phyloP scores from a whole-genome alignment of 2,329 filamentous ascomycete species.

The Phyllosticta paracitricarpa region DNA sequence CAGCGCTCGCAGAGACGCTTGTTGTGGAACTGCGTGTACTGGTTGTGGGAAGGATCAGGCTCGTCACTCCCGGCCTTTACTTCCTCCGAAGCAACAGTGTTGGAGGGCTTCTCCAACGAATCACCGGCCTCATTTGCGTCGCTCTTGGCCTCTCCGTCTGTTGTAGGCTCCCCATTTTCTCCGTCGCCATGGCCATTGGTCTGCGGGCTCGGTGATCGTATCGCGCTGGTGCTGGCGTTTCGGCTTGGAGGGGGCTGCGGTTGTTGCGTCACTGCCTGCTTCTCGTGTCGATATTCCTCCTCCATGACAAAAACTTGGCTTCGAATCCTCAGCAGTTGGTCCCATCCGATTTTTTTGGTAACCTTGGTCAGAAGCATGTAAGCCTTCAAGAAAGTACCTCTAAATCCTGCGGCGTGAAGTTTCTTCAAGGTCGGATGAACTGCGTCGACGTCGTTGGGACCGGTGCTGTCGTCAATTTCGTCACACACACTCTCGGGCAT shows the following conservation, averaged over 20 bases:
- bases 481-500: conserved; percentile 83
- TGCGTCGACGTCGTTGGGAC: conserved; percentile 67
- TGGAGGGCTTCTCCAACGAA: conserved; percentile 66
- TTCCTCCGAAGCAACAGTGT: conserved; percentile 66
- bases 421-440: conserved; percentile 80
- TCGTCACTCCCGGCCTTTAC: conserved; percentile 67
- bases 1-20: conserved; percentile 95
- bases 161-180: conserved; percentile 23
- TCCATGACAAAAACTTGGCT: conserved; percentile 99
- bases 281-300: conserved; percentile 90
- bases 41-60: conserved; percentile 51
- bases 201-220: conserved; percentile 53
- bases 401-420: conserved; percentile 79
- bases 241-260: conserved; percentile 40
- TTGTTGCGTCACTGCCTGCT: conserved; percentile 43
- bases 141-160: conserved; percentile 19
- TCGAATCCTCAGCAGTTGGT: conserved; percentile 84
- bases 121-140: conserved; percentile 20
- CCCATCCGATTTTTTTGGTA: conserved; percentile 95
- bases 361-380: conserved; percentile 93
- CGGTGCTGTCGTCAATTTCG: conserved; percentile 86
- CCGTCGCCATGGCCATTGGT: conserved; percentile 33
- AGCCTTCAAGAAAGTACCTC: conserved; percentile 90
- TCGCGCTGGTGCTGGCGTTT: conserved; percentile 68
- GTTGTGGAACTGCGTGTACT: conserved; percentile 87